phyloP scores from a whole-genome alignment of 1,139 yeast species.

The Hemisphaericaspora xylanilytica region DNA sequence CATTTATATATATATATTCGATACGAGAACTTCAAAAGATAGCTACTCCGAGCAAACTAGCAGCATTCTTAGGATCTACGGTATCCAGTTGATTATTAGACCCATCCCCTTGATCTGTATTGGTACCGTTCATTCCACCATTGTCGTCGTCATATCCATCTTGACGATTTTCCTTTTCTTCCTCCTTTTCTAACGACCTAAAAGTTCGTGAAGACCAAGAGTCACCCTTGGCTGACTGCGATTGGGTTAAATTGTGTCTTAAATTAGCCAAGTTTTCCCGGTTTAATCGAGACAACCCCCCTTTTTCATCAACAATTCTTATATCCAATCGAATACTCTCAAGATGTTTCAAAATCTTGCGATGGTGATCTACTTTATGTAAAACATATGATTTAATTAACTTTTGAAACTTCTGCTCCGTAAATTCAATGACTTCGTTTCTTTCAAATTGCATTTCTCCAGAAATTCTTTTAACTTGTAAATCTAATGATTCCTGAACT shows the following conservation, averaged over 20 bases:
- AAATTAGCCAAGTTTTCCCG: conserved; percentile 57
- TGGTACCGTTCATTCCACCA: neutral
- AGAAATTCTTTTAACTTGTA: conserved; percentile 78
- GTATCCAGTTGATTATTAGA: conserved; percentile 29
- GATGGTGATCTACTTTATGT: conserved; percentile 79
- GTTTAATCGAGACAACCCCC: conserved; percentile 84
- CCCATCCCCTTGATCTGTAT: conserved; percentile 11
- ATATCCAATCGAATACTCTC: conserved; percentile 74
- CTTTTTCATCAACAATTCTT: conserved; percentile 70
- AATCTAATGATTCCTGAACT: conserved; percentile 68
- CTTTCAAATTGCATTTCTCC: conserved; percentile 82
- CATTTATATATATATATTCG: too few species aligned
- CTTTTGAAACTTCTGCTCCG: conserved; percentile 54
- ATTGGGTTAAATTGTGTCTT: conserved; percentile 45
- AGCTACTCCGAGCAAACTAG: conserved; percentile 71
- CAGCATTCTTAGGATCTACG: conserved; percentile 83
- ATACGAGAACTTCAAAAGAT: too few species aligned
- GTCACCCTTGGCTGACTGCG: conserved; percentile 56
- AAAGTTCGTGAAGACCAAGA: conserved; percentile 65
- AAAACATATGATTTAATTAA: conserved; percentile 62
- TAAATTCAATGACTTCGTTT: conserved; percentile 50
- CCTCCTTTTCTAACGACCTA: conserved; percentile 48
- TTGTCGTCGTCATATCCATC: conserved; percentile 14
- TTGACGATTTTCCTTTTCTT: conserved; percentile 25
- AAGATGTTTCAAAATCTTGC: conserved; percentile 73